These are phyloP conservation scores for Bipolaris cookei DNA, from an alignment of 2,329 filamentous ascomycete genomes.

Conservation along the genomic window DNA sequence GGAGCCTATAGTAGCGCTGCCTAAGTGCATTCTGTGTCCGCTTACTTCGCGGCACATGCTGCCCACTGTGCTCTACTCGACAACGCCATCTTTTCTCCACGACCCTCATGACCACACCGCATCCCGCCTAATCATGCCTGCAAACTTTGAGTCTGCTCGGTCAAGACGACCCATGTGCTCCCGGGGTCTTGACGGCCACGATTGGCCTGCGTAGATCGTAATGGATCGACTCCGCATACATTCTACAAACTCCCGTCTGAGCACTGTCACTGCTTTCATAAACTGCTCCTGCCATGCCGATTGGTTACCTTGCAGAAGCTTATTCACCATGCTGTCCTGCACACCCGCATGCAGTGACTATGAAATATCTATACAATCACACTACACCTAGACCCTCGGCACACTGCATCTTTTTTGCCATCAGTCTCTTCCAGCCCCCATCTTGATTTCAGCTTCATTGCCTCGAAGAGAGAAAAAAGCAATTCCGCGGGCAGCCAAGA, in stretches of 20 bases:
- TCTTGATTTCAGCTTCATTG: neutral
- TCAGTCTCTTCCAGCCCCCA: neutral
- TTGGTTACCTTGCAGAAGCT: neutral
- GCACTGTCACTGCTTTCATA: neutral
- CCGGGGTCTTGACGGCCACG: neutral
- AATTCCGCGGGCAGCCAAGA: neutral
- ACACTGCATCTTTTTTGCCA: neutral
- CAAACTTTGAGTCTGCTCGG: neutral
- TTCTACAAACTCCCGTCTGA: neutral
- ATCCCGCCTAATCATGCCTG: neutral
- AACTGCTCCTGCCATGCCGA: neutral
- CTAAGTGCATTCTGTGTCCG: conserved; percentile 12
- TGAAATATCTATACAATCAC: no score
- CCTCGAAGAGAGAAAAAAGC: neutral
- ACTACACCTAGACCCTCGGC: neutral
- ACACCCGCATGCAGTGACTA: no score
- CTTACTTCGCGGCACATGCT: conserved; percentile 9
- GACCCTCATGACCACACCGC: neutral
- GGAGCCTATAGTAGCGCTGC: conserved; percentile 13
- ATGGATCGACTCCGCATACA: neutral
- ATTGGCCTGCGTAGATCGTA: neutral
- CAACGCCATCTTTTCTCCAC: conserved; percentile 1
- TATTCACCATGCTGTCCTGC: no score
- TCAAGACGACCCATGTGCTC: neutral
- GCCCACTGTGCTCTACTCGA: neutral